A percentile compares a stretch with the other conserved stretches of the same genome.
phyloP scores from a whole-genome alignment of 345 rosid species.

The Ceriops zippeliana region DNA sequence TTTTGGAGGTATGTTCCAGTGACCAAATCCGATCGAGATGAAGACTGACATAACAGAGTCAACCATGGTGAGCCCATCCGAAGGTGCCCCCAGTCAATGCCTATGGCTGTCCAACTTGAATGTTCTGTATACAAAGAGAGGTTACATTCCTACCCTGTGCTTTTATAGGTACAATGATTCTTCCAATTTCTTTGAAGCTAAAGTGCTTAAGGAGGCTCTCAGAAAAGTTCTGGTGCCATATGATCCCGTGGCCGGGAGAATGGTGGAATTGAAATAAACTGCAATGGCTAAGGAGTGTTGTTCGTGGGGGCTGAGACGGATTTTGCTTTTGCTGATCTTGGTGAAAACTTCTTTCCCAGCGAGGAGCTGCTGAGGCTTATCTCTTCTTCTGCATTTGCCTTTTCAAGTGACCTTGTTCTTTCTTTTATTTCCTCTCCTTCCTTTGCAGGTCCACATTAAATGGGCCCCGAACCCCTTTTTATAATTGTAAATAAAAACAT shows the following conservation, averaged over 20 bases:
- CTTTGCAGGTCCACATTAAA: slow-evolving; percentile 8
- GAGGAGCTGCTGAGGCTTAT: slow-evolving; percentile 12
- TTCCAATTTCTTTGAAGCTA: slow-evolving; percentile 10
- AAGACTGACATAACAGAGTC: slow-evolving; percentile 3
- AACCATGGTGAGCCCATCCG: slow-evolving; percentile 15
- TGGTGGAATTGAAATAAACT: slow-evolving; percentile 27
- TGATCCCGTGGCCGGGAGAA: slow-evolving; percentile 33
- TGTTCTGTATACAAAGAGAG: neutral
- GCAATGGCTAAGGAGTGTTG: slow-evolving; percentile 31
- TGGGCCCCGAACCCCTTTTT: too few species aligned
- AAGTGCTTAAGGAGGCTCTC: slow-evolving; percentile 25
- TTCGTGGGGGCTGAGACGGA: slow-evolving; percentile 28
- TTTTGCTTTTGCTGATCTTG: slow-evolving; percentile 13
- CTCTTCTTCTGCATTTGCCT: slow-evolving; percentile 10
- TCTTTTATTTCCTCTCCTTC: slow-evolving; percentile 27
- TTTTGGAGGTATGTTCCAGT: too few species aligned
- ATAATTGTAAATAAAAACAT: too few species aligned
- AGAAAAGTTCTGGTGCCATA: slow-evolving; percentile 26
- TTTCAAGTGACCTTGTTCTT: slow-evolving; percentile 2
- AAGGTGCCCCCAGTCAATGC: slow-evolving; percentile 13
- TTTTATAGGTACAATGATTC: slow-evolving; percentile 19
- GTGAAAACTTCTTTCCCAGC: slow-evolving; percentile 11
- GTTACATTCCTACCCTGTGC: slow-evolving; percentile 1
- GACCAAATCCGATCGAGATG: neutral
- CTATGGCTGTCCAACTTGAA: slow-evolving; percentile 26